Evolutionary conservation across 495 filamentous ascomycete genomes (phyloP).

Genomic region (Penicillium atrosanguineum): DNA sequence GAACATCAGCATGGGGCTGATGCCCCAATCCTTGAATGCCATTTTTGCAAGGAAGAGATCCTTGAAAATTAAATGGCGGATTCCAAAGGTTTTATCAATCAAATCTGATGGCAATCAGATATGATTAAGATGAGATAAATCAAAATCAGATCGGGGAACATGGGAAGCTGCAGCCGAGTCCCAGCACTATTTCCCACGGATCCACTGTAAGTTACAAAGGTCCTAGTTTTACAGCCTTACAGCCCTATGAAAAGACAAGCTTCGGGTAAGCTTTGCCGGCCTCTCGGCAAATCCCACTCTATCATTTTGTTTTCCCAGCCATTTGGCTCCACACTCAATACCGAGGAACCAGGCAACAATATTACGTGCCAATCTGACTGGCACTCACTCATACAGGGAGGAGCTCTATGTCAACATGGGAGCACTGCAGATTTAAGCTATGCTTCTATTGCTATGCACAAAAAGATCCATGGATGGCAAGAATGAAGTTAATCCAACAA

Average conservation of each 20-base stretch:
- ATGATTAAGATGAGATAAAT: background rate
- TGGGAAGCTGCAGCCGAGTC: background rate
- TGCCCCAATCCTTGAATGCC: background rate
- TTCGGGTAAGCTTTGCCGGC: background rate
- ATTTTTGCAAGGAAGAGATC: background rate
- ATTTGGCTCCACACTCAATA: background rate
- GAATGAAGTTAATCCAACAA: background rate
- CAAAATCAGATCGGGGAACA: background rate
- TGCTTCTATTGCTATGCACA: background rate
- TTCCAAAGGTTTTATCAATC: too few relatives aligned
- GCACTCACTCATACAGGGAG: background rate
- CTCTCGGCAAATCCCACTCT: background rate
- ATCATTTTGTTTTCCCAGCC: background rate
- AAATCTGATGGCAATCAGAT: too few relatives aligned
- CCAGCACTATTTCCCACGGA: background rate
- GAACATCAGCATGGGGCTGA: slow-evolving; percentile 1
- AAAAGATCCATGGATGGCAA: background rate
- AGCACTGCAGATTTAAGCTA: background rate
- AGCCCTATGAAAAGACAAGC: background rate
- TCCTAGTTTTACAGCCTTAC: background rate
- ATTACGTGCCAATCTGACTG: background rate
- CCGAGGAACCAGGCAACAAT: background rate
- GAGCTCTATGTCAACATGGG: background rate
- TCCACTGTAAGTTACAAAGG: background rate
- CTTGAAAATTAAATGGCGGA: too few relatives aligned